A percentile compares a stretch with the other conserved stretches of the same genome.
These are phyloP conservation scores for Mycosarcoma maydis DNA, from an alignment of 1,284 basidiomycete species.

Conservation along the genomic window DNA sequence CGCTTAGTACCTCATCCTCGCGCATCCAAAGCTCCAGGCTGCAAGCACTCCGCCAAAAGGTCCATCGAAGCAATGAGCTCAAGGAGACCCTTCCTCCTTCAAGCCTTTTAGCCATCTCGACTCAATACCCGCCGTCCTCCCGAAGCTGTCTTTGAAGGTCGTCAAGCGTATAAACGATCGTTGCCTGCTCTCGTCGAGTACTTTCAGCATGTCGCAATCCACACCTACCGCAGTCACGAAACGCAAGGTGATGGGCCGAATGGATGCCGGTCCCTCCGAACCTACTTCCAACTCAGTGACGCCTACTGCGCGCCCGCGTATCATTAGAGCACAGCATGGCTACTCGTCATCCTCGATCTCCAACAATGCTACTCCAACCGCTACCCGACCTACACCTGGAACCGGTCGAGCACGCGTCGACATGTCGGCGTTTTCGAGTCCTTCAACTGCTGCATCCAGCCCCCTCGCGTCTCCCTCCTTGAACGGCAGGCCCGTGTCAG, in stretches of 20 bases:
- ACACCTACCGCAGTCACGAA: slow-evolving; percentile 35
- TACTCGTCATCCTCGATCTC: slow-evolving; percentile 37
- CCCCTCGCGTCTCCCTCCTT: slow-evolving; percentile 38
- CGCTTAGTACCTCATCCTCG: no score
- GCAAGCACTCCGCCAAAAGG: no score
- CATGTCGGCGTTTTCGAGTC: slow-evolving; percentile 41
- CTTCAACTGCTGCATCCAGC: slow-evolving; percentile 23
- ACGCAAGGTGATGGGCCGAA: slow-evolving; percentile 48
- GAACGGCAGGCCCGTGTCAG: slow-evolving; percentile 12
- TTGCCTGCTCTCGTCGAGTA: neutral
- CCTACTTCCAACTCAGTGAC: slow-evolving; percentile 33
- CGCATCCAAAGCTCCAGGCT: no score
- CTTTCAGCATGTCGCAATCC: slow-evolving; percentile 28
- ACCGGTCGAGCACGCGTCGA: slow-evolving; percentile 41
- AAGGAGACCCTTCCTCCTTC: neutral
- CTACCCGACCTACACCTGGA: slow-evolving; percentile 8
- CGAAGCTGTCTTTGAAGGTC: no score
- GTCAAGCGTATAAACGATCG: no score
- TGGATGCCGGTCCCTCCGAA: slow-evolving; percentile 28
- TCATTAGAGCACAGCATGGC: slow-evolving; percentile 35
- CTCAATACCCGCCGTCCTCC: neutral
- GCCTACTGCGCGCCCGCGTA: slow-evolving; percentile 34
- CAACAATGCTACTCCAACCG: slow-evolving; percentile 18
- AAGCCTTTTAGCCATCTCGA: neutral
- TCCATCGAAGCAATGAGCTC: neutral